Evolutionary conservation across 2,329 filamentous ascomycete genomes (phyloP).

Genomic region (Penicillium griseofulvum): DNA sequence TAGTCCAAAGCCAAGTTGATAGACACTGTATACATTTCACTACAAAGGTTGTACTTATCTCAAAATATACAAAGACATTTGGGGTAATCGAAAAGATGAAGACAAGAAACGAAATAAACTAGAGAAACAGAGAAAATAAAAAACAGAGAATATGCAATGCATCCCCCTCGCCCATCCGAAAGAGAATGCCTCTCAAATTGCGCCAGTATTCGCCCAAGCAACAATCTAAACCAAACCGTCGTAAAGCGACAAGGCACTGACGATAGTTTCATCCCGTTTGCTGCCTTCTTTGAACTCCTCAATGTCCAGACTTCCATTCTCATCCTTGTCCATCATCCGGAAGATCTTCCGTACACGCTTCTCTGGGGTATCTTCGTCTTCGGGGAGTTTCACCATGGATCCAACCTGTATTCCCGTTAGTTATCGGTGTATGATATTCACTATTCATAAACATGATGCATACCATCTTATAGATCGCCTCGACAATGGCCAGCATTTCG

Average conservation of each 20-base stretch:
- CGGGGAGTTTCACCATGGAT: constrained; percentile 97
- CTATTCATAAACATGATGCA: constrained; percentile 9
- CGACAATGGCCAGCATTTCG: constrained; percentile 97
- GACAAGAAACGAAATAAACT: not conserved
- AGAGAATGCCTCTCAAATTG: constrained; percentile 14
- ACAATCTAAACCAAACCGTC: constrained; percentile 76
- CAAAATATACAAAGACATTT: constrained; percentile 9
- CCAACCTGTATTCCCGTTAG: constrained; percentile 64
- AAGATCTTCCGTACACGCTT: constrained; percentile 99
- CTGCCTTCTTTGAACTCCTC: constrained; percentile 99
- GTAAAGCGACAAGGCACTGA: constrained; percentile 92
- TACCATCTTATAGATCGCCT: constrained; percentile 99
- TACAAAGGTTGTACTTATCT: constrained; percentile 4
- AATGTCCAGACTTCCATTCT: constrained; percentile 95
- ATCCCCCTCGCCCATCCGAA: constrained; percentile 5
- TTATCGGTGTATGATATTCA: not conserved
- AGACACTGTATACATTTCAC: not conserved
- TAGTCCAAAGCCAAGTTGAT: not conserved
- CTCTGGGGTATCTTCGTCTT: constrained; percentile 98
- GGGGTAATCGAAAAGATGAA: constrained; percentile 2
- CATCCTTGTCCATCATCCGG: constrained; percentile 99
- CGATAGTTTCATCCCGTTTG: constrained; percentile 98
- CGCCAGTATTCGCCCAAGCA: constrained; percentile 22
- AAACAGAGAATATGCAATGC: constrained; percentile 1
- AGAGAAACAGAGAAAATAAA: not conserved